Base-by-base conservation (phyloP, 352 stramenopile genomes). In the Globisporangium megalacanthum region DNA sequence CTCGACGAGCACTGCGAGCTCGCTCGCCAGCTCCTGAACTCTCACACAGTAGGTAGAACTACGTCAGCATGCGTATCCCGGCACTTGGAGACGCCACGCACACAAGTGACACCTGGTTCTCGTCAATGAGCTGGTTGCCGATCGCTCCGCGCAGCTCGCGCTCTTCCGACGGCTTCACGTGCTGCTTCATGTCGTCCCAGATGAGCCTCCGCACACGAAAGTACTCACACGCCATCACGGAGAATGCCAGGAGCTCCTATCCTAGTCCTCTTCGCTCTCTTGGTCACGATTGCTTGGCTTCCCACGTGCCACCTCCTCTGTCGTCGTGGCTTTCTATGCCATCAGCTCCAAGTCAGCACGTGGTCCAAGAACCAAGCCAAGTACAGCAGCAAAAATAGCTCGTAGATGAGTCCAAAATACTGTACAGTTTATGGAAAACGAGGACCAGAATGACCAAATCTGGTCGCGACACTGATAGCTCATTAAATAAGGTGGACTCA, bases 181-280 rank as follows among this genome's bases (percentile, higher is more conserved):
- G 66, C 29, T 77, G 61, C 56, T 73, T 70, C 11, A 93, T 68
- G 47, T 93, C 80, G n/a, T 90, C 77, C 83, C 83, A 93, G 2
- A 93, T 60, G 54, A 93, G 65, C 49, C 69, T 79, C 36, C 80
- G 75, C 20, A 90, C 70, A 33, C 83, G 75, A 51, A 93, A 93
- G 48, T 73, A 81, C 47, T 88, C 80, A 36, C 60, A 77, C 42
- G 56, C n/a, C 68, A 70, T 80, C 15, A 19, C 37, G 11, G 20
- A 10, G 3, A n/a, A 25, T 29, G 25, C 25, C 19, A 20, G n/a
- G 29, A 47, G 31, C 14, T 20, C 9, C 7, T 42, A 9, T 15
- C 29, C 49, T 46, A n/a, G 9, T 2, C 10, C 39, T 48, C 35
- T 17, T 56, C 15, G 10, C 37, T 42, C 37, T 11, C 37, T 11